These are phyloP conservation scores for Pichia scutulata DNA, from an alignment of 805 yeast species.

Conservation along the genomic window DNA sequence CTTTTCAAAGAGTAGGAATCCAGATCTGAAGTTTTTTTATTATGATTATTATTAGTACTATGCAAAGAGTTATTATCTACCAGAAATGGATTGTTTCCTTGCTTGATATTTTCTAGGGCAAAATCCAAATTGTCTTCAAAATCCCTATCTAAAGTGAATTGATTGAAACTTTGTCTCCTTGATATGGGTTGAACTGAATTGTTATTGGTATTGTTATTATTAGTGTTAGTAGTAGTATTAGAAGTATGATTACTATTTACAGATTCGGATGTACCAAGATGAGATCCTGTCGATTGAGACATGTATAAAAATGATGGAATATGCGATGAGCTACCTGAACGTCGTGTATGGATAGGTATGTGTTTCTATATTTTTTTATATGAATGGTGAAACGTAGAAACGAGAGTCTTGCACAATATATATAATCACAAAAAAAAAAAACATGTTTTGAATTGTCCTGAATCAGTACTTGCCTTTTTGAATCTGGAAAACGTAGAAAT, in stretches of 20 bases:
- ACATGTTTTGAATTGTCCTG: no score
- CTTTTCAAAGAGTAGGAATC: conserved; percentile 24
- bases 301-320: background rate
- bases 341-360: background rate
- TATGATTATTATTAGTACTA: background rate
- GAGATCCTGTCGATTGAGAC: conserved; percentile 6
- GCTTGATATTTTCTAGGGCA: conserved; percentile 49
- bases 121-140: conserved; percentile 60
- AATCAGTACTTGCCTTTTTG: no score
- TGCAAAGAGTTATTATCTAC: background rate
- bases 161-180: conserved; percentile 25
- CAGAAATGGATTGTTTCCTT: conserved; percentile 20
- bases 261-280: background rate
- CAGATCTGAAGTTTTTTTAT: conserved; percentile 24
- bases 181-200: background rate
- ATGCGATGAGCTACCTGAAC: background rate
- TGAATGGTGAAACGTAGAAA: background rate
- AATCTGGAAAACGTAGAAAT: no score
- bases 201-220: background rate
- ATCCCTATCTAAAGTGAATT: conserved; percentile 46
- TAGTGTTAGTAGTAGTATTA: background rate
- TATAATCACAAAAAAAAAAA: no score
- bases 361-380: no score
- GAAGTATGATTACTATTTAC: background rate
- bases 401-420: no score